Evolutionary conservation across 352 stramenopile species (phyloP).

Genomic region (Phytophthora pisi): DNA sequence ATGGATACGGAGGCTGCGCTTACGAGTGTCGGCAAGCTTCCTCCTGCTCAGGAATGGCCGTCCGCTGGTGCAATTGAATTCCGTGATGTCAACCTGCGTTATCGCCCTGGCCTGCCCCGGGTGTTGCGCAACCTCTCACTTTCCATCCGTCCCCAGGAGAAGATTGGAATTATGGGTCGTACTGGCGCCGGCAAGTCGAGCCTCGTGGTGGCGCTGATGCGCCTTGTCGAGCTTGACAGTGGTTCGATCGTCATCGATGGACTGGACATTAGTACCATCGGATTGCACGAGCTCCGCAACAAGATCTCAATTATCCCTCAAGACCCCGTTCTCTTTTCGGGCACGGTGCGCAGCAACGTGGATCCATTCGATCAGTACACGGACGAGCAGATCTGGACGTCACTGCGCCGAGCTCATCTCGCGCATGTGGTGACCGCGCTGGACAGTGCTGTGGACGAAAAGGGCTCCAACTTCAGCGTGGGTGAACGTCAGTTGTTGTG

Average conservation of each 20-base stretch:
- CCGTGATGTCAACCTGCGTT: slow-evolving; percentile 88
- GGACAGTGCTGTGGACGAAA: slow-evolving; percentile 77
- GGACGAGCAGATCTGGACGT: slow-evolving; percentile 89
- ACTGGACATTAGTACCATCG: slow-evolving; percentile 59
- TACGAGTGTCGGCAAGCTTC: slow-evolving; percentile 84
- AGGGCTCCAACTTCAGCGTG: slow-evolving; percentile 95
- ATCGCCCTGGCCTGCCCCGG: slow-evolving; percentile 74
- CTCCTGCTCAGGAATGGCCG: slow-evolving; percentile 80
- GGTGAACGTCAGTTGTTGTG: slow-evolving; percentile 97
- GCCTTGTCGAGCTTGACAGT: slow-evolving; percentile 88
- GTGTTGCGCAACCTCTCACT: slow-evolving; percentile 80
- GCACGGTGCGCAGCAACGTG: slow-evolving; percentile 91
- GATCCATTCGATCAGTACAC: slow-evolving; percentile 92
- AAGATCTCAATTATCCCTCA: slow-evolving; percentile 92
- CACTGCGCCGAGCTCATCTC: slow-evolving; percentile 84
- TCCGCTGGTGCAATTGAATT: slow-evolving; percentile 84
- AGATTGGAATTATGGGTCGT: slow-evolving; percentile 84
- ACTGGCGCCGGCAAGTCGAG: slow-evolving; percentile 92
- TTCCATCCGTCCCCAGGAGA: slow-evolving; percentile 79
- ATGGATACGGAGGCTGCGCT: slow-evolving; percentile 81
- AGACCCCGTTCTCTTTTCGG: slow-evolving; percentile 95
- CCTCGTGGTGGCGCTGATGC: slow-evolving; percentile 91
- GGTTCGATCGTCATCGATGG: slow-evolving; percentile 70
- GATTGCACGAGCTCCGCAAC: slow-evolving; percentile 55
- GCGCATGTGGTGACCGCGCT: slow-evolving; percentile 54